These are phyloP conservation scores for Casuarina equisetifolia DNA, from an alignment of 306 rosid species.

Conservation along the genomic window DNA sequence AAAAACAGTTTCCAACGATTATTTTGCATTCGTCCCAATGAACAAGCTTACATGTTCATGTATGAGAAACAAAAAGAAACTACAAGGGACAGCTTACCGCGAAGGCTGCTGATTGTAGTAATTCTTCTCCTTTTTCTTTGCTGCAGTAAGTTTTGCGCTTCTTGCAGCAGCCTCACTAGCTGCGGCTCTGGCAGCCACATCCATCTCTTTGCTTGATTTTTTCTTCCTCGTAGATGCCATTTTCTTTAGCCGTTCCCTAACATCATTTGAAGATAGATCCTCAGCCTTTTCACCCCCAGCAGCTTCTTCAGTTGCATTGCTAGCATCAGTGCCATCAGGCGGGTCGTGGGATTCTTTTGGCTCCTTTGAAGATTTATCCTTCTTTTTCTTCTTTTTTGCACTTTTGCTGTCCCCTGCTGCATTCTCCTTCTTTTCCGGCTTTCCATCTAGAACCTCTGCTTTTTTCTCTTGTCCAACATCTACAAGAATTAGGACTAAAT, in stretches of 20 bases:
- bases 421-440: conserved; percentile 54
- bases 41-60: conserved; percentile 50
- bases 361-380: conserved; percentile 70
- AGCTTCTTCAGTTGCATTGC: conserved; percentile 35
- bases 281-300: conserved; percentile 49
- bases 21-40: conserved; percentile 44
- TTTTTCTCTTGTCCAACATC: conserved; percentile 42
- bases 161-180: conserved; percentile 74
- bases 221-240: conserved; percentile 69
- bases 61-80: conserved; percentile 32
- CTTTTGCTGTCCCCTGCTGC: conserved; percentile 54
- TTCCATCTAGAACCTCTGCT: conserved; percentile 36
- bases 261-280: conserved; percentile 49
- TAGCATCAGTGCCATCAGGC: conserved; percentile 32
- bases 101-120: conserved; percentile 81
- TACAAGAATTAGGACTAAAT: background rate
- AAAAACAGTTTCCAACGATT: conserved; percentile 42
- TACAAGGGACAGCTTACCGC: conserved; percentile 48
- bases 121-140: conserved; percentile 78
- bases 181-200: conserved; percentile 73
- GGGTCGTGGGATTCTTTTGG: conserved; percentile 55
- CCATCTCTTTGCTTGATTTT: conserved; percentile 76
- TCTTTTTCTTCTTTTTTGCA: conserved; percentile 74
- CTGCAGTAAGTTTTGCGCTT: conserved; percentile 61
- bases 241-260: conserved; percentile 79